Base-by-base conservation (phyloP, 202 grass and related monocot species). In the Panicum hallii region DNA sequence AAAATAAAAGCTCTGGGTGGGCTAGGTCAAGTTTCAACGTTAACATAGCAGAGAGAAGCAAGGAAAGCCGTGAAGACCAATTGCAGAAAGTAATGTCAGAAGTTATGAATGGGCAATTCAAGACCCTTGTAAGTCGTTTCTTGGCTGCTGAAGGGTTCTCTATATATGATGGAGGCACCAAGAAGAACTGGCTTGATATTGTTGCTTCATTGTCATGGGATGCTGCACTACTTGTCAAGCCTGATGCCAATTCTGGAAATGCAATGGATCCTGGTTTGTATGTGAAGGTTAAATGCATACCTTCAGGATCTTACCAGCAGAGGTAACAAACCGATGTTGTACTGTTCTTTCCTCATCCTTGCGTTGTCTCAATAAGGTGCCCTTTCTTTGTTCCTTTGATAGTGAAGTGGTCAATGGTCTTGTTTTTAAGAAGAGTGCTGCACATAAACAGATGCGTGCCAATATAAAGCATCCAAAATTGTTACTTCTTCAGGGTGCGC, bases 371-470 rank as follows among this genome's bases (percentile, higher is more conserved):
- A 87, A 89, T 72, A 43, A 16, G 13, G 57, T 61, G 19, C 40
- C 34, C n/a, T 93, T 79, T 71, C 60, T 84, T 46, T 84, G 56
- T 90, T 83, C 82, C 52, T 83, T 70, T 66, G 79, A 87, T 87
- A 99, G 96, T 90, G 85, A 96, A 92, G 91, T 95, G 91, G 86
- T 96, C 77, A 93, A 92, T 5, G 96, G 96, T 89, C 88, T 96
- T 87, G 90, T 96, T 87, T 99, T 99, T 82, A 99, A 99, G 90
- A 99, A 99, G 86, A 91, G 89, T 64, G 90, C 91, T 58, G 88
- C 93, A 70, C 96, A 89, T 89, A 99, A 99, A 82, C 96, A 92
- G 90, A 99, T 99, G 93, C 79, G 86, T 68, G 78, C 90, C 84
- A 79, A 44, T 74, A 85, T 99, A 56, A 89, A 83, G 80, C 84